Percentiles rank a stretch among this genome's conserved stretches.
phyloP scores from a whole-genome alignment of 1,284 basidiomycete species.

The Cronartium ribicola region DNA sequence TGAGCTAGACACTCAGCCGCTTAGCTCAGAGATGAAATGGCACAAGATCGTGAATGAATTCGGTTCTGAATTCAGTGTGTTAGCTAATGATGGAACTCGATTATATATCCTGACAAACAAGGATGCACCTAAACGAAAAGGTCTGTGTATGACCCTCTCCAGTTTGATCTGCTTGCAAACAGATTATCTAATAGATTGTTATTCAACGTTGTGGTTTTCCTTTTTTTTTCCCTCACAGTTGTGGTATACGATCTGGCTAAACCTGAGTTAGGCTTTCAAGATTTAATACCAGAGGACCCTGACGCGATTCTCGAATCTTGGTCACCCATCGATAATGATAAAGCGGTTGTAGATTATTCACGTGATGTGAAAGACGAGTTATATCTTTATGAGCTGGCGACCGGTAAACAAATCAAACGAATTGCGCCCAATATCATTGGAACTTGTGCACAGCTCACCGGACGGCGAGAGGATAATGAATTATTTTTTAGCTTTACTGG shows the following conservation, averaged over 20 bases:
- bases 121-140: constrained; percentile 37
- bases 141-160: not conserved
- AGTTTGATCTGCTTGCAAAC: constrained; percentile 57
- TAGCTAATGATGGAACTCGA: constrained; percentile 45
- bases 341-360: constrained; percentile 66
- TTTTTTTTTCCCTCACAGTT: constrained; percentile 57
- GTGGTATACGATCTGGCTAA: constrained; percentile 64
- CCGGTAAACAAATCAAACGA: constrained; percentile 60
- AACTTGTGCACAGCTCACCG: constrained; percentile 59
- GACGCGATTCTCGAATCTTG: constrained; percentile 62
- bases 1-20: constrained; percentile 60
- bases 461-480: constrained; percentile 60
- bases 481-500: constrained; percentile 67
- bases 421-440: constrained; percentile 69
- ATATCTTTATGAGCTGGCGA: constrained; percentile 63
- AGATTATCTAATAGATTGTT: not conserved
- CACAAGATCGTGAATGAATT: constrained; percentile 64
- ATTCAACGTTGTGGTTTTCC: not conserved
- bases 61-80: constrained; percentile 58
- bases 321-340: constrained; percentile 59
- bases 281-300: constrained; percentile 67
- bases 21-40: constrained; percentile 66
- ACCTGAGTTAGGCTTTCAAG: constrained; percentile 56
- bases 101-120: constrained; percentile 43
- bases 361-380: constrained; percentile 78